Conservation (phyloP, 1,284 basidiomycete species). For the Trichosporon sp. region DNA sequence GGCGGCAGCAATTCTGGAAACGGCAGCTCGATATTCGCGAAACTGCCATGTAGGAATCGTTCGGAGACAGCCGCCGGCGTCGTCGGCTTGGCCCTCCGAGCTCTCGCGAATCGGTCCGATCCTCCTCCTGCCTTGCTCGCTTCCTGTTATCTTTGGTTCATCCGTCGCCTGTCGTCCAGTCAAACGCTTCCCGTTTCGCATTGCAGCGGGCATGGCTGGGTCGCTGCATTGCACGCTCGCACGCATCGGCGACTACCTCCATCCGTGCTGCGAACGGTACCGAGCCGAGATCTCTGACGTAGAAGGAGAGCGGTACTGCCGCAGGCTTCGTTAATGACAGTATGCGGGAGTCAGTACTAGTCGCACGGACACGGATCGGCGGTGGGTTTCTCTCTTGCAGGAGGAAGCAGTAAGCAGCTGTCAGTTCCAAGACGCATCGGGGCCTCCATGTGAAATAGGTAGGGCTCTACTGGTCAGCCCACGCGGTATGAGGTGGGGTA, state of each 20-base stretch:
- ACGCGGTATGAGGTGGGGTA: too few species aligned
- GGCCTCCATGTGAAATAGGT: too few species aligned
- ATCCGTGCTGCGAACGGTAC: background rate
- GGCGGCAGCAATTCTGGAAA: background rate
- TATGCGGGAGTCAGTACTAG: background rate
- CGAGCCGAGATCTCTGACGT: background rate
- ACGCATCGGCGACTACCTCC: background rate
- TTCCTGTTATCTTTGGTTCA: background rate
- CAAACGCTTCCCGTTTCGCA: background rate
- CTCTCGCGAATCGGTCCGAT: background rate
- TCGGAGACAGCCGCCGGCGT: background rate
- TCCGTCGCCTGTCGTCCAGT: background rate
- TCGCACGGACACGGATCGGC: background rate
- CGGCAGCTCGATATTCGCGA: background rate
- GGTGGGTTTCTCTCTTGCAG: background rate
- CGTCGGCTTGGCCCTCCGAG: background rate
- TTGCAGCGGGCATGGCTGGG: background rate
- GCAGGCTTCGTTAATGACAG: background rate
- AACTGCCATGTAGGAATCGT: background rate
- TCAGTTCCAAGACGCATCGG: too few species aligned
- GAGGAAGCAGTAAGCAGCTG: too few species aligned
- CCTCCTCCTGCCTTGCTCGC: background rate
- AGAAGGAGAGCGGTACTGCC: background rate
- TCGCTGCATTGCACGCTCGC: background rate
- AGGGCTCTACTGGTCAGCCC: too few species aligned